phyloP scores from a whole-genome alignment of 2,329 filamentous ascomycete species.

The Aureobasidium leucospermi region DNA sequence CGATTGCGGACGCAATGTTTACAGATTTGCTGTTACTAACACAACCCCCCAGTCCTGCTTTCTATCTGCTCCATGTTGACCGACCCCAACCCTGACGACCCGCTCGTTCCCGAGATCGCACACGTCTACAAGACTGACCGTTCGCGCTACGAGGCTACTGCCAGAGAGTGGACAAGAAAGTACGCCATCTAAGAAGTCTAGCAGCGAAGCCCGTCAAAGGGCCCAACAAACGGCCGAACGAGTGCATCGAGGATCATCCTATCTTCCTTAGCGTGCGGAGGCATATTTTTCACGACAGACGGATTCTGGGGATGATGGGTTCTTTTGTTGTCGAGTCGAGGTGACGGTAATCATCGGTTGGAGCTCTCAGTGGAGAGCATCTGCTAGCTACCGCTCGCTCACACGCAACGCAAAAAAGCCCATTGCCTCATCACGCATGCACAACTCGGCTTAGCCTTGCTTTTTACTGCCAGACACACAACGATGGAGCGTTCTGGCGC shows the following conservation, averaged over 20 bases:
- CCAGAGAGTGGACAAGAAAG: constrained; percentile 97
- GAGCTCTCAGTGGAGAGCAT: background rate
- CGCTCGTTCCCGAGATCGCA: constrained; percentile 95
- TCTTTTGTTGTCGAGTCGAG: background rate
- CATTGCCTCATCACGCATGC: constrained; percentile 6
- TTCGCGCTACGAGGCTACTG: constrained; percentile 89
- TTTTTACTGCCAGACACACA: constrained; percentile 10
- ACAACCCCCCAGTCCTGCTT: constrained; percentile 62
- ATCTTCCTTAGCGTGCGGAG: background rate
- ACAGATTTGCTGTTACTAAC: constrained; percentile 19
- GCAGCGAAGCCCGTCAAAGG: background rate
- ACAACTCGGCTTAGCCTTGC: constrained; percentile 6
- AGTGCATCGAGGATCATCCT: background rate
- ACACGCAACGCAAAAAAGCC: background rate
- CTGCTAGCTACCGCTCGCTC: background rate
- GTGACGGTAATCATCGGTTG: background rate
- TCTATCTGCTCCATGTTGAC: constrained; percentile 99
- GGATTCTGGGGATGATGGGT: background rate
- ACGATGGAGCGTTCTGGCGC: constrained; percentile 9
- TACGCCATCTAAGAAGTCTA: constrained; percentile 69
- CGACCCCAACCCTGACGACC: constrained; percentile 98
- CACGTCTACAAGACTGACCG: constrained; percentile 99
- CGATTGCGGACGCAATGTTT: background rate
- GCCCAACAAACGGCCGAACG: background rate
- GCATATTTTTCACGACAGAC: constrained; percentile 7